Percentiles rank a stretch among this genome's conserved stretches.
phyloP scores from a whole-genome alignment of 2,329 filamentous ascomycete genomes.

The Metarhizium brunneum region DNA sequence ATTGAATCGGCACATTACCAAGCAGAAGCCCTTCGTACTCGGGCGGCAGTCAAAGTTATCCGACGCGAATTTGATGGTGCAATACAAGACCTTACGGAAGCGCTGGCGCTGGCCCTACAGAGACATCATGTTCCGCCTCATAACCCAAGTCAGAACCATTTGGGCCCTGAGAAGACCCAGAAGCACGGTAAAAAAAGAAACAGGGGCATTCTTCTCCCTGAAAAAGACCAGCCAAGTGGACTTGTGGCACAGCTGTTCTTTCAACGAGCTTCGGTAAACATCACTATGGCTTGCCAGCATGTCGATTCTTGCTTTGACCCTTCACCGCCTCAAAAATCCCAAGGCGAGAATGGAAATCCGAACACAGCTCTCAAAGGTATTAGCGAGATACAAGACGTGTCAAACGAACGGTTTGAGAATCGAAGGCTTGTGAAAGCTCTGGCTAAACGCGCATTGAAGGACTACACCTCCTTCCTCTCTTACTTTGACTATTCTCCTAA shows the following conservation, averaged over 20 bases:
- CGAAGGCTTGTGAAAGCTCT: conserved; percentile 63
- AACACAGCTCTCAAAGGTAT: conserved; percentile 6
- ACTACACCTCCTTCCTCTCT: conserved; percentile 64
- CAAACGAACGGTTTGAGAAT: conserved; percentile 14
- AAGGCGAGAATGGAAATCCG: not conserved
- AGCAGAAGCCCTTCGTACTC: conserved; percentile 58
- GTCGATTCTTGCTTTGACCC: conserved; percentile 44
- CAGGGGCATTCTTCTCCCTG: conserved; percentile 23
- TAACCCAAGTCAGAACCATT: conserved; percentile 34
- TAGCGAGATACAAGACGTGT: conserved; percentile 7
- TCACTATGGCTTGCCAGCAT: conserved; percentile 60
- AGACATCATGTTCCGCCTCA: conserved; percentile 46
- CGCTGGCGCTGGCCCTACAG: conserved; percentile 47
- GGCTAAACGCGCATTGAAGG: conserved; percentile 66
- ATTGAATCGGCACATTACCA: conserved; percentile 55
- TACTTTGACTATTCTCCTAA: conserved; percentile 73
- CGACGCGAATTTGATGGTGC: conserved; percentile 66
- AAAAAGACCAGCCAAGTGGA: conserved; percentile 57
- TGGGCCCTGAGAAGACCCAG: not conserved
- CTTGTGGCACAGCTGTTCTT: conserved; percentile 68
- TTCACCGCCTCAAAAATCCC: not conserved
- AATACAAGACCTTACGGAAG: conserved; percentile 59
- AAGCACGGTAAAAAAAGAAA: not conserved
- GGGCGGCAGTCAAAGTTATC: conserved; percentile 66
- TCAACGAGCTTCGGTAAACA: conserved; percentile 63